These are phyloP conservation scores for Solanum tacnaense DNA, from an alignment of 257 asterid genomes.

Conservation along the genomic window DNA sequence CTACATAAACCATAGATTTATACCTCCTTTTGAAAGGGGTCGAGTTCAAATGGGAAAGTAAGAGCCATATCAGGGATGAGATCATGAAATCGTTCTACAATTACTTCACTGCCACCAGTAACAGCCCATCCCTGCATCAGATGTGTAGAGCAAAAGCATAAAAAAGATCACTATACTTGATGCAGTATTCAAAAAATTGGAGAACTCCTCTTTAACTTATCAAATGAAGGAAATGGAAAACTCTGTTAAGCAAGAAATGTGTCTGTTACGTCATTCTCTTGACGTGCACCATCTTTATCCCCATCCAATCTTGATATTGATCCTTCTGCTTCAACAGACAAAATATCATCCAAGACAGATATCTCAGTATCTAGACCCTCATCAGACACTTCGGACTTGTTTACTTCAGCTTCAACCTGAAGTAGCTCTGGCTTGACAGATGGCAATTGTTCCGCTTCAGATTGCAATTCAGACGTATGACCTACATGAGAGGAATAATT, in stretches of 20 bases:
- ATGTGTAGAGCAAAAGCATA: not conserved
- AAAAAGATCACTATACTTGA: not conserved
- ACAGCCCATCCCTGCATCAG: conserved; percentile 68
- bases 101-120: conserved; percentile 48
- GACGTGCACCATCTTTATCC: conserved; percentile 27
- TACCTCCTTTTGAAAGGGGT: conserved; percentile 98
- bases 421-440: conserved; percentile 22
- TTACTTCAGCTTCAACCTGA: conserved; percentile 31
- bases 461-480: conserved; percentile 19
- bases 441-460: conserved; percentile 23
- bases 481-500: conserved; percentile 20
- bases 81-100: conserved; percentile 59
- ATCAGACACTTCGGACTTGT: conserved; percentile 24
- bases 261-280: conserved; percentile 49
- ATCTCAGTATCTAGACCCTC: conserved; percentile 25
- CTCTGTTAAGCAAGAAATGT: not conserved
- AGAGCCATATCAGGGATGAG: conserved; percentile 98
- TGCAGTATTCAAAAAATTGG: not conserved
- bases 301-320: conserved; percentile 22
- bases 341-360: conserved; percentile 65
- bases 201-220: not conserved
- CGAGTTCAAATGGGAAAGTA: conserved; percentile 84
- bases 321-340: conserved; percentile 46
- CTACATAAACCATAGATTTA: not conserved
- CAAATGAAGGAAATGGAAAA: not conserved